Percentiles rank a stretch among this genome's conserved stretches.
These are phyloP conservation scores for Sechiopsis laciniata DNA, from an alignment of 306 rosid genomes.

Conservation along the genomic window DNA sequence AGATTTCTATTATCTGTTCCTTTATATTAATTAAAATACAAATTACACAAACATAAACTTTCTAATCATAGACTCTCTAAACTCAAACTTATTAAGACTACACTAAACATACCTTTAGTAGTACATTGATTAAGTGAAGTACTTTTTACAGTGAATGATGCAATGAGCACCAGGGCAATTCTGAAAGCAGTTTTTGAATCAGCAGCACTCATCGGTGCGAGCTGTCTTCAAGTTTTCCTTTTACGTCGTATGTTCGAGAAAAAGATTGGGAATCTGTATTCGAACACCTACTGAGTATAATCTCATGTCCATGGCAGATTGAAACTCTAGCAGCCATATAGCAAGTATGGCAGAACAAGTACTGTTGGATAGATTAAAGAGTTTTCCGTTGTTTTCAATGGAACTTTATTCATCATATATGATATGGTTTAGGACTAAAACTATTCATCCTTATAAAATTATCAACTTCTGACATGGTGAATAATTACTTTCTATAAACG, in stretches of 20 bases:
- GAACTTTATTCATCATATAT: background rate
- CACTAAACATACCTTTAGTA: background rate
- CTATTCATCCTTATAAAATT: background rate
- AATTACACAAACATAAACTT: background rate
- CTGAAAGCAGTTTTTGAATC: constrained; percentile 7
- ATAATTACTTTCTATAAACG: background rate
- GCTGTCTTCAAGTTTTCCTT: constrained; percentile 7
- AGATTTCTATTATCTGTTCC: background rate
- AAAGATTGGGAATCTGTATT: background rate
- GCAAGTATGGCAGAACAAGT: background rate
- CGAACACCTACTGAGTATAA: background rate
- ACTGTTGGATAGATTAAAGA: background rate
- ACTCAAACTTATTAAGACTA: too few species aligned
- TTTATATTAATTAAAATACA: too few species aligned
- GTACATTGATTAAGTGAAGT: too few species aligned
- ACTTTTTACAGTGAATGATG: background rate
- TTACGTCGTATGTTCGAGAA: background rate
- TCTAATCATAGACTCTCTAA: background rate
- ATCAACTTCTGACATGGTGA: background rate
- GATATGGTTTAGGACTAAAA: background rate
- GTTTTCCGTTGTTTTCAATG: background rate
- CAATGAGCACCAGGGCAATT: constrained; percentile 7
- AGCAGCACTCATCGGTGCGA: constrained; percentile 1
- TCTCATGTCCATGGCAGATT: background rate
- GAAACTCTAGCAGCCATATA: background rate